Evolutionary conservation across 208 protist genomes (phyloP), one percentile per base, ranked within the genome.

Genomic region (Naegleria fowleri): DNA sequence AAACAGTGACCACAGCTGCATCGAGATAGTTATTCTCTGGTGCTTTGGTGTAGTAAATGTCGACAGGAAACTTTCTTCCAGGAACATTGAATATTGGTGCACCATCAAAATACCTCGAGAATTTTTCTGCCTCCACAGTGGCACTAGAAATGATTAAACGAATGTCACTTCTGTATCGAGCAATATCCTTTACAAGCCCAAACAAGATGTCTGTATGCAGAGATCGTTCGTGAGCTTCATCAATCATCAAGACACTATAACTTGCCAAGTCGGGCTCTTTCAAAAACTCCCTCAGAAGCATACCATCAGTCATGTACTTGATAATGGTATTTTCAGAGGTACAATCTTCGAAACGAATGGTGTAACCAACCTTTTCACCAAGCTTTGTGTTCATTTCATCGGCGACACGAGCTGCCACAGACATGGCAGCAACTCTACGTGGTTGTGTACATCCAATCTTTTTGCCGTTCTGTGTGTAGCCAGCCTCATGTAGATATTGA

Each of bases 71-170:
- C 43, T 90, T 90, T 88, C 95, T 85, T 40, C 94, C 94, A 43
- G 94, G 95, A 67, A 96, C 95, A n/a, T 89, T 94, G 87, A 97
- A 97, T 48, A 98, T 95, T 25, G 96, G 97, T 3, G 98, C 98
- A 33, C 95, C 93, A 91, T 98, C 95, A 93, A 99, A 99, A 93
- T 99, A 99, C 0, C 91, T 91, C 48, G 95, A 96, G 92, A 99
- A 99, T 93, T 99, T 99, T 36, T 98, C 95, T 0, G 98, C 97
- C 91, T 99, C 98, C 86, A 99, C 96, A 6, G 99, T 99, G 0
- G 99, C 99, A 55, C 96, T 98, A 7, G 98, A 98, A 83, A 99
- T 97, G 83, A 99, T 96, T 0, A 99, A 94, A 79, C 97, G 98
- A 7, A 99, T 90, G 55, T 98, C 97, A 0, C 79, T 83, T 38